Evolutionary conservation across 1,284 basidiomycete genomes (phyloP).

Genomic region (Wallemia hederae): DNA sequence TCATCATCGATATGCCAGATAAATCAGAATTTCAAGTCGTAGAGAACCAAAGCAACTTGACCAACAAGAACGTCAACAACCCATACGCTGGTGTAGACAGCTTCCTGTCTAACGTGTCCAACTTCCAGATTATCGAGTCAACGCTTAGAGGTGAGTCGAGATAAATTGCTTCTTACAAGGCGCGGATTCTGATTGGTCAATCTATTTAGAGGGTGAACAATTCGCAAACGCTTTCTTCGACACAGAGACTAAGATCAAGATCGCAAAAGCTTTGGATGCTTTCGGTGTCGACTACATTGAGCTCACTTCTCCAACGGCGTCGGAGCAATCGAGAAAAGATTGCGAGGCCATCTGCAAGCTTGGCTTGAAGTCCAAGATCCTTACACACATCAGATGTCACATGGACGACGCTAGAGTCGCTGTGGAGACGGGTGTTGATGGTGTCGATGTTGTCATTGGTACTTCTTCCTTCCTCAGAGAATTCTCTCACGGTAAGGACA

Average conservation of each 20-base stretch:
- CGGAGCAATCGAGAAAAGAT: conserved; percentile 76
- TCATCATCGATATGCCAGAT: background rate
- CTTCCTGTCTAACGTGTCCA: conserved; percentile 5
- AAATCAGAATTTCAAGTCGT: background rate
- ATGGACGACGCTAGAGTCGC: conserved; percentile 99
- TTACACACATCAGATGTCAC: conserved; percentile 97
- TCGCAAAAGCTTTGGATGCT: conserved; percentile 84
- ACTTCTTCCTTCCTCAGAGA: conserved; percentile 96
- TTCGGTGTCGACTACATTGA: conserved; percentile 99
- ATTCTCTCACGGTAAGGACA: conserved; percentile 99
- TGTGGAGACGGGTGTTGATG: conserved; percentile 94
- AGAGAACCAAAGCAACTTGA: background rate
- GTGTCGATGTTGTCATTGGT: conserved; percentile 97
- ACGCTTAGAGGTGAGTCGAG: conserved; percentile 48
- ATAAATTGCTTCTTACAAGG: conserved; percentile 1
- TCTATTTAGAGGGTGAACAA: conserved; percentile 65
- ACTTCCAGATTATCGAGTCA: conserved; percentile 36
- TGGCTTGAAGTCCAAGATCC: conserved; percentile 82
- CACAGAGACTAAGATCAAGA: conserved; percentile 98
- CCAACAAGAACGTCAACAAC: background rate
- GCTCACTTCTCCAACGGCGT: conserved; percentile 90
- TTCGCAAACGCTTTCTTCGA: conserved; percentile 99
- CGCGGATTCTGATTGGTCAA: conserved; percentile 4
- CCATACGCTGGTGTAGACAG: conserved; percentile 1
- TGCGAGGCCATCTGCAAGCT: conserved; percentile 99